These are phyloP conservation scores for Pleurotus giganteus DNA, from an alignment of 768 basidiomycete genomes.

Conservation along the genomic window DNA sequence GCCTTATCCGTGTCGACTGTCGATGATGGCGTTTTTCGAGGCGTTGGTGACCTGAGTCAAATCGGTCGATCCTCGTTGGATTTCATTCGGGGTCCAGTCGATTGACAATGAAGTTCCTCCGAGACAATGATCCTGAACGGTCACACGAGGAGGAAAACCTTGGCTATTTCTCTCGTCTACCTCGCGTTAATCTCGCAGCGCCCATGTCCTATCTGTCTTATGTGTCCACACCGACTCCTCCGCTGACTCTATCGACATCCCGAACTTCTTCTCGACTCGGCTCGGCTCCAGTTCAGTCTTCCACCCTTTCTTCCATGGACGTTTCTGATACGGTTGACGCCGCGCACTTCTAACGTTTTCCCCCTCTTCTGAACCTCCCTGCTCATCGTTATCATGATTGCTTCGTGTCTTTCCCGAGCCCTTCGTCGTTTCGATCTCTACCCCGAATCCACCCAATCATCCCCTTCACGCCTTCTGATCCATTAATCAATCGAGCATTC, in stretches of 20 bases:
- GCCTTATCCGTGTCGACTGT: conserved; percentile 1
- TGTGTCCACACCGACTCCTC: too few species aligned
- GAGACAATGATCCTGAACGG: background rate
- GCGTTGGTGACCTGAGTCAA: background rate
- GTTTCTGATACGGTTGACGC: background rate
- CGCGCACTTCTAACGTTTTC: too few species aligned
- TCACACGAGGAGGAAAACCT: background rate
- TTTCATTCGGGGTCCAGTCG: too few species aligned
- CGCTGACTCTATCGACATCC: background rate
- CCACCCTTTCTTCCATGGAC: background rate
- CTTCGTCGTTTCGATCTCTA: background rate
- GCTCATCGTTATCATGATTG: too few species aligned
- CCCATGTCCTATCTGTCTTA: background rate
- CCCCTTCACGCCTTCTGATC: background rate
- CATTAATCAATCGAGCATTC: background rate
- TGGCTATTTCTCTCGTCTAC: conserved; percentile 8
- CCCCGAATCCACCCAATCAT: background rate
- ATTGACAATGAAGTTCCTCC: background rate
- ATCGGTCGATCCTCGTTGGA: background rate
- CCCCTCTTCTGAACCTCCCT: too few species aligned
- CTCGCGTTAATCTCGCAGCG: conserved; percentile 4
- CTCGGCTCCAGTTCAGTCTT: background rate
- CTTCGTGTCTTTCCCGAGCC: background rate
- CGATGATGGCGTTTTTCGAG: background rate
- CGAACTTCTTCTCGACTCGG: background rate